These are phyloP conservation scores for Penicillium simplicissimum DNA, from an alignment of 495 filamentous ascomycete genomes.

Conservation along the genomic window DNA sequence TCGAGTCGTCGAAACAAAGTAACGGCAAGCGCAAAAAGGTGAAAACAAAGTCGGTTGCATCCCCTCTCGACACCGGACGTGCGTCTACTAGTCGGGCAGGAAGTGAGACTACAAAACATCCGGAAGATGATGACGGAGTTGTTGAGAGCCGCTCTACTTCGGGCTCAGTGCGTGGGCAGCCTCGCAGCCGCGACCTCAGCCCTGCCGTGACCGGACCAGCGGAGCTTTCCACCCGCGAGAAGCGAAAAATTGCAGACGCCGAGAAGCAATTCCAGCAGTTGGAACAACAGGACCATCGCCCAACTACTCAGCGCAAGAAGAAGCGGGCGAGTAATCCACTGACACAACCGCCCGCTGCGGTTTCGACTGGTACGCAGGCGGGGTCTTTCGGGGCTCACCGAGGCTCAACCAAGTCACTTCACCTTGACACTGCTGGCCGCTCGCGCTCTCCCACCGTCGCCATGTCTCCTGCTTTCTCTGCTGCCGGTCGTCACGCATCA, in stretches of 20 bases:
- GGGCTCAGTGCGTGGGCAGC: conserved; percentile 71
- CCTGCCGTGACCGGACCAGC: conserved; percentile 53
- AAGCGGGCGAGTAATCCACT: conserved; percentile 50
- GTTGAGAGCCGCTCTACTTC: conserved; percentile 65
- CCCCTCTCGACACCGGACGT: conserved; percentile 67
- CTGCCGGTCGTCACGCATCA: conserved; percentile 22
- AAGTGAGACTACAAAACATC: conserved; percentile 64
- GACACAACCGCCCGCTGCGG: conserved; percentile 31
- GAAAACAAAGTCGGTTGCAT: conserved; percentile 61
- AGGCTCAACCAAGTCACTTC: conserved; percentile 18
- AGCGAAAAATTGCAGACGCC: conserved; percentile 80
- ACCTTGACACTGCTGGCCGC: conserved; percentile 24
- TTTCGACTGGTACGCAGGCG: conserved; percentile 26
- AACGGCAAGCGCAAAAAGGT: conserved; percentile 57
- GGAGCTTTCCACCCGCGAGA: conserved; percentile 82
- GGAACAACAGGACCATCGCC: conserved; percentile 52
- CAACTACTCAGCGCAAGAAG: conserved; percentile 40
- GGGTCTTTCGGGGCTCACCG: conserved; percentile 20
- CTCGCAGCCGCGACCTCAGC: conserved; percentile 79
- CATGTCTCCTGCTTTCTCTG: conserved; percentile 21
- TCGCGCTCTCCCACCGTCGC: conserved; percentile 35
- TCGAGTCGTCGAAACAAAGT: conserved; percentile 35
- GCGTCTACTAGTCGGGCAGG: conserved; percentile 77
- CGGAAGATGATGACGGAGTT: conserved; percentile 51
- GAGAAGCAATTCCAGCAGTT: conserved; percentile 70